Evolutionary conservation across 805 yeast species (phyloP).

Genomic region (Myxozyma mucilagina): DNA sequence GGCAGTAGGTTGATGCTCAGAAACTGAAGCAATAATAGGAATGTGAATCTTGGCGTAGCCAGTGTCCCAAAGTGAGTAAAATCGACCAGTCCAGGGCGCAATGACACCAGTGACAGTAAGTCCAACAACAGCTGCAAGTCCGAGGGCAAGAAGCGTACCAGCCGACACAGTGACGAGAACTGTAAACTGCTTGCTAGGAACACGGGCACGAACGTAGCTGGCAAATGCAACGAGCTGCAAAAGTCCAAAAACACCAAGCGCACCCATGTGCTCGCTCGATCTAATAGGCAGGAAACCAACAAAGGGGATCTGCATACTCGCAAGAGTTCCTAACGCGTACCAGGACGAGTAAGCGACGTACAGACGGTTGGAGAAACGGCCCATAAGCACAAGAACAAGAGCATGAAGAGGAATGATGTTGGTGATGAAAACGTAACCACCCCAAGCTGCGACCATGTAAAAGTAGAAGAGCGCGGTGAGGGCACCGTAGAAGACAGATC

Average conservation of each 20-base stretch:
- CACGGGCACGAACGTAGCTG: conserved; percentile 70
- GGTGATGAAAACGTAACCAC: conserved; percentile 98
- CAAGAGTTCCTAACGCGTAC: conserved; percentile 96
- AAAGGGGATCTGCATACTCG: conserved; percentile 98
- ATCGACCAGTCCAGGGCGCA: conserved; percentile 99
- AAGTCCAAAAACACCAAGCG: conserved; percentile 94
- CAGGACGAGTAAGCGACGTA: conserved; percentile 94
- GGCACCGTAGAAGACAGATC: conserved; percentile 81
- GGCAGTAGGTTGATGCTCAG: conserved; percentile 99
- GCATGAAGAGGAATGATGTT: conserved; percentile 95
- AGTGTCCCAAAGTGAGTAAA: conserved; percentile 98
- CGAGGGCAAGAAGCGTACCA: conserved; percentile 59
- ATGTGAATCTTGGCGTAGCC: conserved; percentile 96
- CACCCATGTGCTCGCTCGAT: conserved; percentile 98
- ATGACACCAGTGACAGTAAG: conserved; percentile 89
- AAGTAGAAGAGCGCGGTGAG: conserved; percentile 86
- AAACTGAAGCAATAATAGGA: conserved; percentile 97
- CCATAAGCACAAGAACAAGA: conserved; percentile 87
- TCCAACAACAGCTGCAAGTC: conserved; percentile 68
- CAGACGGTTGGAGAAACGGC: conserved; percentile 78
- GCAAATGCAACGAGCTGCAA: conserved; percentile 88
- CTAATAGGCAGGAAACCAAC: conserved; percentile 97
- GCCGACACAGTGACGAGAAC: conserved; percentile 53
- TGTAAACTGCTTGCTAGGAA: conserved; percentile 72
- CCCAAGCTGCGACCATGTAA: conserved; percentile 99